phyloP scores from a whole-genome alignment of 1,284 basidiomycete genomes.

The Hortiboletus rubellus region DNA sequence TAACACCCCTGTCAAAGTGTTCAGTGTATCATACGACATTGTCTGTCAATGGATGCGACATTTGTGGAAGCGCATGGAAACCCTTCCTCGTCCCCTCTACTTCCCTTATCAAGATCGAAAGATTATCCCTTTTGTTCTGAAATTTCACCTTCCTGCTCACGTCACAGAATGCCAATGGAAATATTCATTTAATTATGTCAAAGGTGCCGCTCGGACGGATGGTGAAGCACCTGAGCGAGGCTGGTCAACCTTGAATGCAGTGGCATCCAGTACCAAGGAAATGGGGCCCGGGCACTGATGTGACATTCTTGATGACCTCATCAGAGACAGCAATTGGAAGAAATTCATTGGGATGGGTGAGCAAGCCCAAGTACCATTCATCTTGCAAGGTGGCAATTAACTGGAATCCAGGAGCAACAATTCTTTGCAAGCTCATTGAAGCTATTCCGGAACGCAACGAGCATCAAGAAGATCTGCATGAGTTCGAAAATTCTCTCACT shows the following conservation, averaged over 20 bases:
- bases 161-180: conserved; percentile 11
- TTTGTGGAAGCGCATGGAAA: neutral
- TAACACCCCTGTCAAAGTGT: no score
- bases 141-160: conserved; percentile 15
- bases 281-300: conserved; percentile 8
- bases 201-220: neutral
- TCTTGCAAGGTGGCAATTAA: no score
- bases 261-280: conserved; percentile 13
- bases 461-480: neutral
- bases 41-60: neutral
- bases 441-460: conserved; percentile 1
- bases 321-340: neutral
- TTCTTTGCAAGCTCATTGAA: conserved; percentile 1
- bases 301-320: neutral
- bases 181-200: conserved; percentile 9
- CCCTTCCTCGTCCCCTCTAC: neutral
- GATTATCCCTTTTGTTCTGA: conserved; percentile 1
- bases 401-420: neutral
- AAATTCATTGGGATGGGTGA: neutral
- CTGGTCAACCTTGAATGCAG: conserved; percentile 6
- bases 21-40: no score
- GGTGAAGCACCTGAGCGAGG: conserved; percentile 8
- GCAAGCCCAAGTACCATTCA: no score
- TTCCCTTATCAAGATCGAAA: neutral
- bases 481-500: neutral